Conservation (phyloP, 805 yeast genomes). For the Tetrapisispora phaffii region DNA sequence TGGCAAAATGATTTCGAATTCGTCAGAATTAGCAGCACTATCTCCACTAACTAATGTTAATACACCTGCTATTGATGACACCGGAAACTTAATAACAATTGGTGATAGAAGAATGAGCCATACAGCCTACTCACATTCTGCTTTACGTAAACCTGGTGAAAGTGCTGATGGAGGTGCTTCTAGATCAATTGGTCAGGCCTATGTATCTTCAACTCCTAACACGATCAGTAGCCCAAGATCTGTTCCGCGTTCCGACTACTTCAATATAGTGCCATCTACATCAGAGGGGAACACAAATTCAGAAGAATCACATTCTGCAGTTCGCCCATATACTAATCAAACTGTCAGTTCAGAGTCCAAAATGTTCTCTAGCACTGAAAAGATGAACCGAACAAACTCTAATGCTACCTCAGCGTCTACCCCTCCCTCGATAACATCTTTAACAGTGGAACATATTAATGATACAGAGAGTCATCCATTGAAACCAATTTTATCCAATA, state of each 20-base stretch:
- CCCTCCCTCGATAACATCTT: neutral
- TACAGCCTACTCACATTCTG: constrained; percentile 1
- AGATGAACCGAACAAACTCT: neutral
- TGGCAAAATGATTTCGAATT: neutral
- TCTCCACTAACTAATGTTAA: constrained; percentile 16
- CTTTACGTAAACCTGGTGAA: constrained; percentile 1
- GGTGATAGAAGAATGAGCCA: constrained; percentile 4
- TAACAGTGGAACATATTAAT: neutral
- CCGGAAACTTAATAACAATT: constrained; percentile 25
- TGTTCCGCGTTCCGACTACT: neutral
- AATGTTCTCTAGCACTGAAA: neutral
- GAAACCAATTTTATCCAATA: neutral
- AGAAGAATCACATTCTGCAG: neutral
- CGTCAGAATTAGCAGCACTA: neutral
- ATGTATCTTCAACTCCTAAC: neutral
- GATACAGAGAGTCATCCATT: neutral
- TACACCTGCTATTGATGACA: constrained; percentile 31
- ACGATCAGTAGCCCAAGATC: neutral
- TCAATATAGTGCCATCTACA: neutral
- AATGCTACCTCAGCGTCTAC: neutral
- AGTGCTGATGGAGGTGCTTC: neutral
- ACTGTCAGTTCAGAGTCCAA: neutral
- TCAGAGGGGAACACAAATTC: neutral
- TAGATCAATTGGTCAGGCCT: too few relatives aligned
- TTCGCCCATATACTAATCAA: neutral